phyloP scores from a whole-genome alignment of 2,329 filamentous ascomycete species.

The Dothistroma pini region DNA sequence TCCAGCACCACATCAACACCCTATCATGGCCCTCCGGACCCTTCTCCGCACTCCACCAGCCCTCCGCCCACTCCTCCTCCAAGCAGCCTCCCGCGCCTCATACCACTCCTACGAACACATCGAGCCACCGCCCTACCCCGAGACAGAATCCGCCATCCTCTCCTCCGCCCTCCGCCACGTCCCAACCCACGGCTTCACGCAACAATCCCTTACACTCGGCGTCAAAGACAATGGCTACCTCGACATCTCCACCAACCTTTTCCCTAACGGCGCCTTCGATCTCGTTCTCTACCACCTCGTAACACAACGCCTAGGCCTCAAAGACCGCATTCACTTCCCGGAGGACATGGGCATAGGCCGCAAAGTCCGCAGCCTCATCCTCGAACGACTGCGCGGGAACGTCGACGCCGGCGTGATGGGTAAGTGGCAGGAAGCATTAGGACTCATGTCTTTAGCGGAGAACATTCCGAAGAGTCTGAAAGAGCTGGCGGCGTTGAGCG shows the following conservation, averaged over 20 bases:
- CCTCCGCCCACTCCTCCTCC: conserved; percentile 28
- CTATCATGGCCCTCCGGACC: conserved; percentile 25
- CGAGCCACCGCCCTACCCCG: conserved; percentile 59
- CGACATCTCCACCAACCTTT: conserved; percentile 77
- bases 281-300: conserved; percentile 76
- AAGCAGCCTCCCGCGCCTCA: conserved; percentile 19
- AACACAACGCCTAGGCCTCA: conserved; percentile 60
- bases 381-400: conserved; percentile 76
- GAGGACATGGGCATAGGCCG: conserved; percentile 49
- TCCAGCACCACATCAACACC: not conserved
- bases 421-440: conserved; percentile 87
- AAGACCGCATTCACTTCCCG: conserved; percentile 45
- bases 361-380: conserved; percentile 67
- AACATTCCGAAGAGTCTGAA: conserved; percentile 71
- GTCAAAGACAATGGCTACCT: conserved; percentile 81
- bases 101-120: conserved; percentile 77
- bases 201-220: conserved; percentile 67
- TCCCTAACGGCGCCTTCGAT: conserved; percentile 75
- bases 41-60: conserved; percentile 26
- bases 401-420: conserved; percentile 57
- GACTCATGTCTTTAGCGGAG: conserved; percentile 80
- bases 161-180: conserved; percentile 75
- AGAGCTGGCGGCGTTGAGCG: conserved; percentile 77
- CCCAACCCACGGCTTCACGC: conserved; percentile 77
- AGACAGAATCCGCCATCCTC: conserved; percentile 72